Evolutionary conservation across 441 rosid species (phyloP), one percentile per base, ranked within the genome.

Genomic region (Biscutella laevigata): DNA sequence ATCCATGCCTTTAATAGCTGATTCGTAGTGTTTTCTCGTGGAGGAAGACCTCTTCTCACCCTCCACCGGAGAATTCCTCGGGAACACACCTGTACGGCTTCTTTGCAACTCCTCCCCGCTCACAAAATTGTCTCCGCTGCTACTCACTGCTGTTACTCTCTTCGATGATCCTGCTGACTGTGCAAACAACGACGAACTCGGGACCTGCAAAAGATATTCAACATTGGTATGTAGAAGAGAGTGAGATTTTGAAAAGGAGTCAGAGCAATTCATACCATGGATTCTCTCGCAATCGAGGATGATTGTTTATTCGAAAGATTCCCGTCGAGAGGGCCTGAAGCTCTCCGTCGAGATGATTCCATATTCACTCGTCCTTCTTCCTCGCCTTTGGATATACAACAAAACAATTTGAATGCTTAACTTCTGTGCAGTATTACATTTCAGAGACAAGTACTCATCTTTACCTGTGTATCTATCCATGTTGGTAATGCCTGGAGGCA

Each of bases 1-100:
- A n/a, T 86, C 87, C 0, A 89, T 80, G 66, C 94, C 95, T 69
- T 80, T 83, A 4, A 89, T 72, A 22, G 88, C 68, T n/a, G 78
- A 57, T 30, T 86, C 94, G 14, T 76, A 86, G 16, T 66, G 74
- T 80, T 82, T 82, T 75, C 87, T 74, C 2, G 80, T 71, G 7
- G 88, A 78, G 2, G 74, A 44, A 3, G 83, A 27, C 8, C 74
- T 86, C 74, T 75, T 80, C 13, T 75, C 77, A 24, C 77, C 88
- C 15, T 81, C 55, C 48, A 44, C 56, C 28, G 68, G 56, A 15
- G 88, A 69, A 37, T 37, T 68, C 44, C 68, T 62, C 44, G 44
- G 11, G 12, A 74, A 75, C 37, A 64, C 74, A 0, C 80, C 42
- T 0, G 75, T 59, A 40, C 77, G 66, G 24, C 36, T 10, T 26